Percentiles rank a stretch among this genome's conserved stretches.
phyloP scores from a whole-genome alignment of 2,329 filamentous ascomycete species.

The Clarireedia monteithiana region DNA sequence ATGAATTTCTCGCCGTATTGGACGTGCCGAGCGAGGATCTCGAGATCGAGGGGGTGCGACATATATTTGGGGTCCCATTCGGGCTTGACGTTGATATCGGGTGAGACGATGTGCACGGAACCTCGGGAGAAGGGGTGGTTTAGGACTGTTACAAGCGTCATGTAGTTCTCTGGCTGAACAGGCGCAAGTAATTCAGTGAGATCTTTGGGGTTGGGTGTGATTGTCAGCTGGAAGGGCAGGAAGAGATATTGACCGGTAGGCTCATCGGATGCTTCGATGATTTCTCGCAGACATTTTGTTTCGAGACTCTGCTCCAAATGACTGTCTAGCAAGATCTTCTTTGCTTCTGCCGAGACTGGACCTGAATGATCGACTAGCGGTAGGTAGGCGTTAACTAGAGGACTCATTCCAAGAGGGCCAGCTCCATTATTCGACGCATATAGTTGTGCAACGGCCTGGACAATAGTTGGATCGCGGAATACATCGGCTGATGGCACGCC shows the following conservation, averaged over 20 bases:
- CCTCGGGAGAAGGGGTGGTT: constrained; percentile 50
- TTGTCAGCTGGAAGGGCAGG: background rate
- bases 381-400: background rate
- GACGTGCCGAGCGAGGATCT: constrained; percentile 32
- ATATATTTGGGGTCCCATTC: constrained; percentile 49
- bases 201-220: background rate
- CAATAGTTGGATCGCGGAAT: background rate
- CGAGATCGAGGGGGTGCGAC: constrained; percentile 34
- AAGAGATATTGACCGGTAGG: background rate
- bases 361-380: background rate
- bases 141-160: constrained; percentile 37
- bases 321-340: background rate
- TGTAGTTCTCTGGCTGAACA: background rate
- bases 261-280: background rate
- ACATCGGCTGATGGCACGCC: background rate
- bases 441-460: background rate
- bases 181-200: background rate
- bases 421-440: background rate
- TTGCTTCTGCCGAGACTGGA: background rate
- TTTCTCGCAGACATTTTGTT: background rate
- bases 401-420: background rate
- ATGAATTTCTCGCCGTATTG: constrained; percentile 29
- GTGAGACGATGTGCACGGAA: constrained; percentile 43
- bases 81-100: constrained; percentile 32
- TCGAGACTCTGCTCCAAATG: background rate